Evolutionary conservation across 371 early-diverging fungal genomes (phyloP).

Genomic region (Smittium mucronatum): DNA sequence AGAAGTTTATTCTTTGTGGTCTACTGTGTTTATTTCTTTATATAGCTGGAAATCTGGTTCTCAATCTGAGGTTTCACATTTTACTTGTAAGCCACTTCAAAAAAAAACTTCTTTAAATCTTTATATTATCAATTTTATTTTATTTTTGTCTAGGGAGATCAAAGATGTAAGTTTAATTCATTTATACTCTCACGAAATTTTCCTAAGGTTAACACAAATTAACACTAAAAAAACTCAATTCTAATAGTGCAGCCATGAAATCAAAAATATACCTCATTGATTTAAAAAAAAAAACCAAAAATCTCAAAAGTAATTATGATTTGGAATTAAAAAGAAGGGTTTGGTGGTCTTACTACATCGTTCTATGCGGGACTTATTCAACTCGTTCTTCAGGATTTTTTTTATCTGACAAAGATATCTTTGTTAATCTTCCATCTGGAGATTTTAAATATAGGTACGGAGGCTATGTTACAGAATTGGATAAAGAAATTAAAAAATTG

Average conservation of each 20-base stretch:
- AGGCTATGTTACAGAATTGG: background rate
- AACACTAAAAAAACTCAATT: too few relatives aligned
- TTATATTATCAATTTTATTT: too few relatives aligned
- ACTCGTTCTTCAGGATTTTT: background rate
- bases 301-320: background rate
- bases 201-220: too few relatives aligned
- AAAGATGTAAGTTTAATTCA: too few relatives aligned
- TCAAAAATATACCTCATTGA: background rate
- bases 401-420: background rate
- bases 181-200: too few relatives aligned
- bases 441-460: background rate
- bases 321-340: background rate
- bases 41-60: background rate
- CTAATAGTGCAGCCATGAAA: background rate
- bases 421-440: background rate
- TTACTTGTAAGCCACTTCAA: too few relatives aligned
- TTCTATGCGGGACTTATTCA: background rate
- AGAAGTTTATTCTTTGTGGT: background rate
- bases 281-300: background rate
- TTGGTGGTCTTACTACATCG: slow-evolving; percentile 1
- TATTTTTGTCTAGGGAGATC: too few relatives aligned
- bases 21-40: background rate
- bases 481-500: background rate
- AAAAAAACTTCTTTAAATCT: too few relatives aligned
- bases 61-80: background rate